Conservation (phyloP, 768 basidiomycete genomes). For the Cystoderma amianthinum region DNA sequence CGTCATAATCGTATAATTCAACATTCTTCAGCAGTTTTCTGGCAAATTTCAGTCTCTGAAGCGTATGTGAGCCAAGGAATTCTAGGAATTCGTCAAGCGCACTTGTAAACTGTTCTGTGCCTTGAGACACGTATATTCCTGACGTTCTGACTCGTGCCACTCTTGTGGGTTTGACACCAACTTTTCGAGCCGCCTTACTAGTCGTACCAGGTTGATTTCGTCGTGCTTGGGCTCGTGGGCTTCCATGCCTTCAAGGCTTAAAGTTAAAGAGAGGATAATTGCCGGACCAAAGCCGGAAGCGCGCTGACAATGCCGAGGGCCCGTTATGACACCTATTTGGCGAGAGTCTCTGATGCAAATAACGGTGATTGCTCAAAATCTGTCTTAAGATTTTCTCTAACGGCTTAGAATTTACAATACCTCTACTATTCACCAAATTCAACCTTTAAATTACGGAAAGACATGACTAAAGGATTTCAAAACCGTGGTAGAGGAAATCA, state of each 20-base stretch:
- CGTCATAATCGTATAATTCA: constrained; percentile 39
- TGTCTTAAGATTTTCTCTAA: neutral
- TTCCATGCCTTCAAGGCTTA: too few relatives aligned
- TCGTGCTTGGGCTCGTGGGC: constrained; percentile 32
- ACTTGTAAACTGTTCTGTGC: constrained; percentile 54
- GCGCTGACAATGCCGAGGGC: neutral
- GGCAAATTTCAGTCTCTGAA: constrained; percentile 47
- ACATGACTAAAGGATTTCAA: too few relatives aligned
- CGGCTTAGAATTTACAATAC: too few relatives aligned
- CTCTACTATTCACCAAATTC: neutral
- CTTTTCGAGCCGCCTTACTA: constrained; percentile 57
- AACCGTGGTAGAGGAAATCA: neutral
- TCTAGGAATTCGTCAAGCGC: constrained; percentile 7
- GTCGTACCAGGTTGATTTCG: constrained; percentile 58
- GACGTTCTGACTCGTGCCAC: constrained; percentile 19
- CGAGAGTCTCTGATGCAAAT: neutral
- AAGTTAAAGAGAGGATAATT: too few relatives aligned
- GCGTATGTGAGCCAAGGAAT: neutral
- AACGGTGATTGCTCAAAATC: neutral
- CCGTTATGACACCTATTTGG: neutral
- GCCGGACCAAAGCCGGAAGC: too few relatives aligned
- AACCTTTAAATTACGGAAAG: neutral
- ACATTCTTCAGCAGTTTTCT: constrained; percentile 50
- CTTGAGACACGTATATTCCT: constrained; percentile 41
- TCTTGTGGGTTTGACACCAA: constrained; percentile 31